Conservation (phyloP, 2,329 filamentous ascomycete species). For the Decorospora gaudefroyi region DNA sequence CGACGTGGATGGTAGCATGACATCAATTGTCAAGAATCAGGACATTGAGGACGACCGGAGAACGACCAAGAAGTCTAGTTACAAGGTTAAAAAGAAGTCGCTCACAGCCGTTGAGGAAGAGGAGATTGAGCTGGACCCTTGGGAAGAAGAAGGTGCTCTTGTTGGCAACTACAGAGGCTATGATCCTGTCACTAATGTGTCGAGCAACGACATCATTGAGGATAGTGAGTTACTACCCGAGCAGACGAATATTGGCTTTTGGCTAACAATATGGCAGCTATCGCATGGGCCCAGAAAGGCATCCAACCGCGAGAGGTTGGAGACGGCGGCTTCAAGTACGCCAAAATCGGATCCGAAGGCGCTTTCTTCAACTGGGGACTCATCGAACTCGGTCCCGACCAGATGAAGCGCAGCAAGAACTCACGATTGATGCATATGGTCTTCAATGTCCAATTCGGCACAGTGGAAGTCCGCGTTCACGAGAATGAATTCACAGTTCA, state of each 20-base stretch:
- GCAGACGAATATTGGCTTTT: not conserved
- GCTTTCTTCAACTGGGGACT: slow-evolving; percentile 89
- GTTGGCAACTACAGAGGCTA: slow-evolving; percentile 67
- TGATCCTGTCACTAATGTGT: slow-evolving; percentile 62
- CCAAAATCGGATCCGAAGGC: slow-evolving; percentile 65
- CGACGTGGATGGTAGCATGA: slow-evolving; percentile 69
- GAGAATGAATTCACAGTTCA: slow-evolving; percentile 78
- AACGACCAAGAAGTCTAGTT: slow-evolving; percentile 38
- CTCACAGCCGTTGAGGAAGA: slow-evolving; percentile 55
- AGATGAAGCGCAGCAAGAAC: slow-evolving; percentile 88
- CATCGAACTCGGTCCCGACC: slow-evolving; percentile 81
- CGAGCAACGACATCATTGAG: slow-evolving; percentile 57
- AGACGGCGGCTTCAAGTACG: slow-evolving; percentile 78
- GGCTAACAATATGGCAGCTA: slow-evolving; percentile 51
- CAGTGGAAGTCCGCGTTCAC: slow-evolving; percentile 77
- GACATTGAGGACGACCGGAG: slow-evolving; percentile 54
- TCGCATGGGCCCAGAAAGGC: slow-evolving; percentile 63
- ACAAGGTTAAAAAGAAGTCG: slow-evolving; percentile 36
- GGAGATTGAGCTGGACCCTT: slow-evolving; percentile 65
- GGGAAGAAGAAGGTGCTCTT: slow-evolving; percentile 70
- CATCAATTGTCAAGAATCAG: slow-evolving; percentile 76
- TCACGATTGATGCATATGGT: slow-evolving; percentile 95
- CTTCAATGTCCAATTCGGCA: slow-evolving; percentile 86
- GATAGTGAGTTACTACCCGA: slow-evolving; percentile 42
- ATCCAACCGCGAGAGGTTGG: slow-evolving; percentile 63